These are phyloP conservation scores for Meyerozyma athensensis DNA, from an alignment of 1,139 yeast species.

Conservation along the genomic window DNA sequence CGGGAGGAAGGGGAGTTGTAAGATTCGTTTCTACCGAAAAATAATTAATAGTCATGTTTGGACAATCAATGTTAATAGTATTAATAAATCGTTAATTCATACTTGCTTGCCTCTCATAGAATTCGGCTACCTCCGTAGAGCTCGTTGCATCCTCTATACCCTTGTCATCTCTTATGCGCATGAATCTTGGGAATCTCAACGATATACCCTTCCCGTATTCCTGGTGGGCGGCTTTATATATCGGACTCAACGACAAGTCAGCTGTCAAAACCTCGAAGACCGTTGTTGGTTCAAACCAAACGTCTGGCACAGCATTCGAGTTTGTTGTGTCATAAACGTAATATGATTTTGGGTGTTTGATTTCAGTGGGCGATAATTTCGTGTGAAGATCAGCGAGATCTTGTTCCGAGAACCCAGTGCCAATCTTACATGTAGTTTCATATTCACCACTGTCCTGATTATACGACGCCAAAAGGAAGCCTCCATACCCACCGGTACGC, in stretches of 20 bases:
- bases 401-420: constrained; percentile 95
- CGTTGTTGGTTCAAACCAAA: constrained; percentile 90
- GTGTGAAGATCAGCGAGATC: constrained; percentile 57
- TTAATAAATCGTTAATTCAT: constrained; percentile 11
- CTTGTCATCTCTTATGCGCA: constrained; percentile 85
- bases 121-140: constrained; percentile 84
- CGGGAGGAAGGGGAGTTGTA: constrained; percentile 16
- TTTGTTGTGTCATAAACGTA: constrained; percentile 61
- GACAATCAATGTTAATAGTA: constrained; percentile 3
- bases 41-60: constrained; percentile 2
- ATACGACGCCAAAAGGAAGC: constrained; percentile 84
- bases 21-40: background rate
- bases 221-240: constrained; percentile 82
- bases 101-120: constrained; percentile 73
- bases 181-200: constrained; percentile 84
- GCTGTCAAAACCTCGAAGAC: constrained; percentile 94
- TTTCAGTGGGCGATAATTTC: constrained; percentile 64
- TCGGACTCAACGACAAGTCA: constrained; percentile 86
- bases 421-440: constrained; percentile 94
- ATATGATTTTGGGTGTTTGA: constrained; percentile 62
- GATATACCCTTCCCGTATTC: constrained; percentile 85
- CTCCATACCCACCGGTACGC: constrained; percentile 93
- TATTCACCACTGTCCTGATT: constrained; percentile 87
- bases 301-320: constrained; percentile 75
- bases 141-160: constrained; percentile 85